Evolutionary conservation across 2,329 filamentous ascomycete genomes (phyloP), one percentile per base, ranked within the genome.

Genomic region (Zopfia rhizophila): DNA sequence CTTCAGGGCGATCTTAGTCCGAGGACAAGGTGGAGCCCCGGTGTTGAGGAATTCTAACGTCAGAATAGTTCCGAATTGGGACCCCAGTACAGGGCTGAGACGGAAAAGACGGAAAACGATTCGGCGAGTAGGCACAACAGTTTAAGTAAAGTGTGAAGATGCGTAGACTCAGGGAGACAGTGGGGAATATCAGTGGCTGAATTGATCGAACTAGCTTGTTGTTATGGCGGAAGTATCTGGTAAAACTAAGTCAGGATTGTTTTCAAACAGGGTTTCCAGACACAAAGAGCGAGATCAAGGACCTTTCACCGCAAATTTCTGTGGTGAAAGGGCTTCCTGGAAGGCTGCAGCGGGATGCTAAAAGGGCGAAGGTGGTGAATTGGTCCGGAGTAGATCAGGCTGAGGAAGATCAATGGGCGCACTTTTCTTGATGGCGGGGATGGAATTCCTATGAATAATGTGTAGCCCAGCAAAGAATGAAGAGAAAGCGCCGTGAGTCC

Each of bases 211-310:
- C 12, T 17, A 38, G 51, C 42, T 51, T 53, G 51, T 46, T 43
- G 43, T 41, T 16, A 18, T 19, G 23, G 42, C 47, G 38, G 46
- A 51, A 53, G 38, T 33, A 27, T 55, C 45, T 51, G 45, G 53
- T 49, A 48, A 49, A 54, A 54, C 42, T 28, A 22, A 7, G 19
- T 28, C 17, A 12, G 38, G 42, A 46, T 49, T 51, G 51, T 56
- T 40, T 45, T 30, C 39, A 51, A 53, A 55, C 48, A 40, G 32
- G n/a, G 13, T 22, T 13, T 12, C 14, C n/a, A 13, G 7, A n/a
- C 8, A 51, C 47, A 48, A 55, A 55, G 51, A 12, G 24, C 19
- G n/a, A 27, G 30, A 48, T 42, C 28, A 39, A 19, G 21, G 14
- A 13, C 3, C 18, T 23, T 16, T n/a, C 3, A 12, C 14, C 29